A percentile compares a stretch with the other conserved stretches of the same genome.
These are phyloP conservation scores for Fagopyrum tataricum DNA, from an alignment of 148 eudicot species.

Conservation along the genomic window DNA sequence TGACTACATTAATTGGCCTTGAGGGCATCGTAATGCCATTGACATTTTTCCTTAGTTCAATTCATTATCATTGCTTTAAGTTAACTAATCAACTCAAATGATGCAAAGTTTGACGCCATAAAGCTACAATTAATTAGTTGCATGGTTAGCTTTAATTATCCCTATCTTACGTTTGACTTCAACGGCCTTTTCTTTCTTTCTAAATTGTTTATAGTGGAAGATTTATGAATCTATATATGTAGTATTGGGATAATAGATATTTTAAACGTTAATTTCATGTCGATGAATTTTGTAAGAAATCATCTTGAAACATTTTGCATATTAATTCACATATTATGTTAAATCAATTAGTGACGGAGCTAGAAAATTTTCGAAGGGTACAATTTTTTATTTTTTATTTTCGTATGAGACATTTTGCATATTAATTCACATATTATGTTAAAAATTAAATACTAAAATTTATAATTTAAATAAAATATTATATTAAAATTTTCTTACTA, in stretches of 20 bases:
- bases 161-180: conserved; percentile 5
- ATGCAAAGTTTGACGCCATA: conserved; percentile 2
- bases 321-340: no score
- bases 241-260: background rate
- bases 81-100: background rate
- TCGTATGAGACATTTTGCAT: no score
- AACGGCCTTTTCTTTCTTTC: background rate
- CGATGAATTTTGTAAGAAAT: no score
- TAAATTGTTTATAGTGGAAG: background rate
- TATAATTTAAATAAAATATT: no score
- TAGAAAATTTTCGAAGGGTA: no score
- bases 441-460: no score
- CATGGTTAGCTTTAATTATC: background rate
- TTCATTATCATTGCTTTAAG: background rate
- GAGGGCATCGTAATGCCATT: background rate
- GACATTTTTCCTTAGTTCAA: background rate
- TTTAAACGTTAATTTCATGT: no score
- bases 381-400: no score
- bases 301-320: no score
- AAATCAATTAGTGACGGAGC: no score
- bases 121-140: background rate
- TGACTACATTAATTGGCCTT: background rate
- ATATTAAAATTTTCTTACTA: no score
- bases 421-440: no score
- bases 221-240: background rate